These are phyloP conservation scores for Neltuma alba DNA, from an alignment of 306 rosid species.

Conservation along the genomic window DNA sequence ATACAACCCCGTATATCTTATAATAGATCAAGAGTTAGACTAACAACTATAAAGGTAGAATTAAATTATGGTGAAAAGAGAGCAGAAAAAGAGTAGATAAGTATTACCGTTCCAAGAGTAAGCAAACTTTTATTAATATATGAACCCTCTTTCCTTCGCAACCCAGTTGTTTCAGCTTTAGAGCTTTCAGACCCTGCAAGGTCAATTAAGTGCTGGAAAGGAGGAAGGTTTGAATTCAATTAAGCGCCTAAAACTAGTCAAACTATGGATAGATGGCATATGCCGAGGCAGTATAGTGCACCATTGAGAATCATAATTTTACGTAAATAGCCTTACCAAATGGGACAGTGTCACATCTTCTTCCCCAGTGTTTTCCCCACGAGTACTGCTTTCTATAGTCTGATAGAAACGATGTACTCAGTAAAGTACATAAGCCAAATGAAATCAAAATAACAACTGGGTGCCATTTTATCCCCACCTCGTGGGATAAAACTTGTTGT, in stretches of 20 bases:
- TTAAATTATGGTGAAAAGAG: slow-evolving; percentile 11
- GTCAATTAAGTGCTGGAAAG: slow-evolving; percentile 85
- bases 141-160: slow-evolving; percentile 90
- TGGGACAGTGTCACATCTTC: slow-evolving; percentile 86
- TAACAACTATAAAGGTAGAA: neutral
- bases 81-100: slow-evolving; percentile 20
- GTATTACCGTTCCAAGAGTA: slow-evolving; percentile 86
- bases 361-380: slow-evolving; percentile 67
- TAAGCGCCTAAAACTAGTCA: slow-evolving; percentile 14
- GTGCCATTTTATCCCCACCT: neutral
- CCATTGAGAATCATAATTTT: slow-evolving; percentile 8
- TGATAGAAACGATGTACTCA: slow-evolving; percentile 37
- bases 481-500: too few relatives aligned
- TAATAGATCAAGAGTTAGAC: neutral
- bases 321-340: slow-evolving; percentile 53
- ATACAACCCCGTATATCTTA: neutral
- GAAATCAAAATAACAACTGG: slow-evolving; percentile 3
- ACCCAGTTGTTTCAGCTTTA: slow-evolving; percentile 85
- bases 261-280: slow-evolving; percentile 7
- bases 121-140: slow-evolving; percentile 90
- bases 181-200: slow-evolving; percentile 98
- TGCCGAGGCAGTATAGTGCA: neutral
- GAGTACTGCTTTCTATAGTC: slow-evolving; percentile 86
- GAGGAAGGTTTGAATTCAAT: slow-evolving; percentile 28
- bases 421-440: slow-evolving; percentile 13